Conservation (phyloP, 2,329 filamentous ascomycete genomes). For the Alternaria dauci region DNA sequence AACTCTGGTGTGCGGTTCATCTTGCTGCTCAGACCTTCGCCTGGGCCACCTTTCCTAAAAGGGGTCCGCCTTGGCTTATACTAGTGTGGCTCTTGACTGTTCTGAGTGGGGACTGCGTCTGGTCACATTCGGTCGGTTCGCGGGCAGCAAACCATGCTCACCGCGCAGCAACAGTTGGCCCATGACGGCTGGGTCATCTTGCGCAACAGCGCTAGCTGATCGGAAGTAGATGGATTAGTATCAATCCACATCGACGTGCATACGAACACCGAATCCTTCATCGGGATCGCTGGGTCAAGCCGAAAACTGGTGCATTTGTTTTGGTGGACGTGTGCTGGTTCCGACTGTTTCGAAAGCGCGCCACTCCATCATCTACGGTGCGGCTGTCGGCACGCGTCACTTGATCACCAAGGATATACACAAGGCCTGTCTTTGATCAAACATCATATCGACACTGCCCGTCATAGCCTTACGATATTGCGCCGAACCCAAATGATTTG, state of each 20-base stretch:
- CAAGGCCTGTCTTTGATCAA: constrained; percentile 9
- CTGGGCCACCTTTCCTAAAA: constrained; percentile 24
- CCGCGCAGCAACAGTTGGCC: constrained; percentile 18
- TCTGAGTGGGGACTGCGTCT: constrained; percentile 21
- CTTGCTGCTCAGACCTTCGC: constrained; percentile 21
- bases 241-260: not conserved
- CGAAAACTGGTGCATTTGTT: not conserved
- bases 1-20: constrained; percentile 18
- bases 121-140: constrained; percentile 31
- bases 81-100: constrained; percentile 14
- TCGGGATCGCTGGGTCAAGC: not conserved
- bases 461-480: constrained; percentile 4
- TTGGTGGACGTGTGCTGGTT: constrained; percentile 1
- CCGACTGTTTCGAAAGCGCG: constrained; percentile 12
- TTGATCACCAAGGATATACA: constrained; percentile 32
- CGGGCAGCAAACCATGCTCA: constrained; percentile 20
- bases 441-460: constrained; percentile 15
- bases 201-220: constrained; percentile 11
- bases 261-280: constrained; percentile 1
- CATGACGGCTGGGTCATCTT: constrained; percentile 11
- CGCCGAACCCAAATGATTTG: constrained; percentile 2
- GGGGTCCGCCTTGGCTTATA: constrained; percentile 19
- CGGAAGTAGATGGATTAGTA: not conserved
- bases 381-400: constrained; percentile 17
- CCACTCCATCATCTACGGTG: constrained; percentile 7